Evolutionary conservation across 2,329 filamentous ascomycete genomes (phyloP), one percentile per base, ranked within the genome.

Genomic region (Claviceps spartinae): DNA sequence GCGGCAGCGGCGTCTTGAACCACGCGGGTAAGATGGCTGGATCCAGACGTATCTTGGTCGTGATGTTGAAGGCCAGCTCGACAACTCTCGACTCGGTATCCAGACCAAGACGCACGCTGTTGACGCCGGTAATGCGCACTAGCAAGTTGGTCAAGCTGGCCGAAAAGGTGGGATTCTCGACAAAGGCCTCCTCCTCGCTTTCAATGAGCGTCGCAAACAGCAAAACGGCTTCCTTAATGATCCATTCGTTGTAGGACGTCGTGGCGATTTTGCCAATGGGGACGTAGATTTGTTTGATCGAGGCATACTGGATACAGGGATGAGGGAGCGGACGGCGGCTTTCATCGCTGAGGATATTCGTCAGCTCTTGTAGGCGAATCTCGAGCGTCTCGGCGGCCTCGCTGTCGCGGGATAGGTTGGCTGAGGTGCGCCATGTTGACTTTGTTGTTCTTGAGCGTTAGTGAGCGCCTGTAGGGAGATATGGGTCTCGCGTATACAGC

Each of bases 121-220:
- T 86, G 54, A 81, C 77, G 44, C 85, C 83, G 1, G 86, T 83
- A 38, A 91, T 88, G 57, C 84, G 82, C 54, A 88, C 80, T 49
- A 96, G 77, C 54, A 98, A 79, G 59, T 88, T 88, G 63, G 95
- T 93, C 62, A 98, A 69, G 61, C 88, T 91, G 53, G 83, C 80
- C 2, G 93, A 88, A 65, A 98, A 98, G 51, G 81, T 77, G 36
- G 84, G 79, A 62, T 86, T 94, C 63, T 94, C 87, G 47, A 96
- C 81, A 62, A 97, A 94, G 38, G 89, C 88, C 64, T 96, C 93
- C 69, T 96, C 90, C 67, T 97, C 93, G 65, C 89, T 93, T 69
- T 98, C 93, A 61, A 97, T 87, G 56, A 98, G 77, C 16, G 88
- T 89, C 53, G 88, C 88, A 67, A 96, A 96, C 63, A 96, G 83